Evolutionary conservation across 148 eudicot genomes (phyloP).

Genomic region (Gaultheria prostrata): DNA sequence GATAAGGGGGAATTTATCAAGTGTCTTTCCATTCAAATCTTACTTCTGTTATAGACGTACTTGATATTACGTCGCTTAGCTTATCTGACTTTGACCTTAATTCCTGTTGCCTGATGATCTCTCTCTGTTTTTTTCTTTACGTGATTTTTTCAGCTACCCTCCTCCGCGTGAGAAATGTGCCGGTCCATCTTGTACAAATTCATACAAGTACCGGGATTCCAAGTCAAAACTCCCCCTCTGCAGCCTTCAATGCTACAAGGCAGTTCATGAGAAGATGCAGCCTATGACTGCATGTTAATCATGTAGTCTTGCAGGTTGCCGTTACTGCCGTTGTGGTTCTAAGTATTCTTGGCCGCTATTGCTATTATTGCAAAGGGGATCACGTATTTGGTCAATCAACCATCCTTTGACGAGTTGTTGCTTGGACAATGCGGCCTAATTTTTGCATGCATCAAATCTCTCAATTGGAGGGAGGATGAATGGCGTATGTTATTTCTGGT

Average conservation of each 20-base stretch:
- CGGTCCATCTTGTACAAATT: slow-evolving; percentile 63
- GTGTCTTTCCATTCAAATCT: neutral
- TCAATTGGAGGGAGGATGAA: neutral
- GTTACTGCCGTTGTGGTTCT: neutral
- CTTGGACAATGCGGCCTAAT: neutral
- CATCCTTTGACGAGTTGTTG: neutral
- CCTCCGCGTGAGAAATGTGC: slow-evolving; percentile 65
- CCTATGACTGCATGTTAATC: slow-evolving; percentile 36
- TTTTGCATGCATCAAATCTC: neutral
- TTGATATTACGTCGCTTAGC: neutral
- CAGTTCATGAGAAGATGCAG: slow-evolving; percentile 35
- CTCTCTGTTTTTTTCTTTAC: neutral
- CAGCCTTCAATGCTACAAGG: slow-evolving; percentile 70
- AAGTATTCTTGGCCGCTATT: neutral
- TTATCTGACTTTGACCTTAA: neutral
- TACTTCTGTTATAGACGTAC: neutral
- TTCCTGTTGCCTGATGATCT: neutral
- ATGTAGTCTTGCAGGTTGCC: neutral
- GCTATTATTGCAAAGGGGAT: no score
- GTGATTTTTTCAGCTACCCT: slow-evolving; percentile 46
- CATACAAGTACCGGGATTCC: slow-evolving; percentile 68
- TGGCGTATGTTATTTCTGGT: neutral
- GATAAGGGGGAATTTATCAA: neutral
- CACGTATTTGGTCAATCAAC: neutral
- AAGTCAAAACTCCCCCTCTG: slow-evolving; percentile 64